A percentile compares a stretch with the other conserved stretches of the same genome.
phyloP scores from a whole-genome alignment of 1,284 basidiomycete genomes.

The Microbotryum silenes-acaulis region DNA sequence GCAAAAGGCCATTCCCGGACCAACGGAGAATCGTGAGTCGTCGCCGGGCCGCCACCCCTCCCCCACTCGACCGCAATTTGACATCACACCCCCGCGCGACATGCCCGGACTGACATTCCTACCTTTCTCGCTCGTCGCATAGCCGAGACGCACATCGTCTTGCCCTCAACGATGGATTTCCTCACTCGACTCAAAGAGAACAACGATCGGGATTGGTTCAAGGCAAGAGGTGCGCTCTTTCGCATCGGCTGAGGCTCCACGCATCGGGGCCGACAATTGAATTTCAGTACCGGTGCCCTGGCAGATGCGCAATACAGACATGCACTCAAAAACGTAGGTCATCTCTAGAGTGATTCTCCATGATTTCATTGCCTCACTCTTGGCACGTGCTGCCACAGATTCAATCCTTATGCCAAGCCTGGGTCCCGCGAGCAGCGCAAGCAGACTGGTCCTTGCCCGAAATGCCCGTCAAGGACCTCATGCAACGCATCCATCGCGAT shows the following conservation, averaged over 20 bases:
- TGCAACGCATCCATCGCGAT: constrained; percentile 38
- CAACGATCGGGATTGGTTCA: constrained; percentile 40
- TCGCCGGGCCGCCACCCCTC: background rate
- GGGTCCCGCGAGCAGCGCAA: constrained; percentile 35
- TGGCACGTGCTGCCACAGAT: constrained; percentile 8
- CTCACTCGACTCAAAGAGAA: constrained; percentile 31
- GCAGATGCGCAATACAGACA: constrained; percentile 31
- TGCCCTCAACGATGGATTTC: constrained; percentile 37
- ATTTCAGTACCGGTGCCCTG: background rate
- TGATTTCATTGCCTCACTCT: constrained; percentile 14
- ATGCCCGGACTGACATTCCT: constrained; percentile 1
- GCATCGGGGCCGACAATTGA: background rate
- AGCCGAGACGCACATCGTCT: constrained; percentile 31
- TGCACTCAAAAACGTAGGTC: constrained; percentile 25
- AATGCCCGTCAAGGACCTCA: constrained; percentile 39
- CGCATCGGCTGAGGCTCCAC: background rate
- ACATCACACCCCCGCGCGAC: background rate
- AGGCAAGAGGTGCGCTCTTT: constrained; percentile 18
- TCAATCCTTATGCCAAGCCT: constrained; percentile 36
- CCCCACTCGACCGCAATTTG: background rate
- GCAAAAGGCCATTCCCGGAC: constrained; percentile 16
- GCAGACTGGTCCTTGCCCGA: constrained; percentile 39
- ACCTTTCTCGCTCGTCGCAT: background rate
- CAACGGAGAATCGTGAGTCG: constrained; percentile 20
- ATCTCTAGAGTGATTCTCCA: background rate